Conservation (phyloP, 2,329 filamentous ascomycete genomes). For the Fusarium sp. region DNA sequence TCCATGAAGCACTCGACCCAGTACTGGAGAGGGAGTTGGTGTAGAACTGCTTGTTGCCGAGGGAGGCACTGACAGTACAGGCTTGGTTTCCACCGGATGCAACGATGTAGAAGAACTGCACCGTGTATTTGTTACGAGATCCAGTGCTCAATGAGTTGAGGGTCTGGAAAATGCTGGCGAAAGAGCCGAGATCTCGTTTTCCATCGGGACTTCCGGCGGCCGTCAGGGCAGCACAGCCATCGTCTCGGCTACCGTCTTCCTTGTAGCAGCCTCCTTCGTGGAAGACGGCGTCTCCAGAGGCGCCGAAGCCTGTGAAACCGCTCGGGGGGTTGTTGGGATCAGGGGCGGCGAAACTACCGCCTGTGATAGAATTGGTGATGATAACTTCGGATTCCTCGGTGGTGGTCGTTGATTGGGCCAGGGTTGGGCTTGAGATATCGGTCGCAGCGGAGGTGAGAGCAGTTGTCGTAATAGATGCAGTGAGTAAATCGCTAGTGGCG, state of each 20-base stretch:
- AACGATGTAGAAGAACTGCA: slow-evolving; percentile 19
- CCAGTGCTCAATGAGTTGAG: not conserved
- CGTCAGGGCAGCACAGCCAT: slow-evolving; percentile 22
- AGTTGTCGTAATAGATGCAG: not conserved
- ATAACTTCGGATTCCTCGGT: not conserved
- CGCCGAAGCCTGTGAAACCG: not conserved
- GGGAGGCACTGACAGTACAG: not conserved
- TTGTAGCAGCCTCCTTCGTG: slow-evolving; percentile 17
- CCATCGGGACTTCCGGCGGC: not conserved
- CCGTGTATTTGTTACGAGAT: slow-evolving; percentile 6
- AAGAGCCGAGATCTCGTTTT: slow-evolving; percentile 1
- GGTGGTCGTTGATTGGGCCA: not conserved
- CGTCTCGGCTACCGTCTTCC: slow-evolving; percentile 6
- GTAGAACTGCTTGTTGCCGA: slow-evolving; percentile 9
- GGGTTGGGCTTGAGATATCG: not conserved
- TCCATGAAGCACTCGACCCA: not conserved
- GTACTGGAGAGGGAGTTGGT: not conserved
- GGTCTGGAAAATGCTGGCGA: slow-evolving; percentile 17
- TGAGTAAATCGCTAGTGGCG: not conserved
- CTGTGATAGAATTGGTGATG: not conserved
- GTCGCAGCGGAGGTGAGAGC: not conserved
- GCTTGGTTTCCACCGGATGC: not conserved
- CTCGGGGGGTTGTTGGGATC: not conserved
- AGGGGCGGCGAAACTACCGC: not conserved
- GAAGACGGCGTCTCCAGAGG: not conserved